phyloP scores from a whole-genome alignment of 2,329 filamentous ascomycete genomes.

The Claviceps spartinae region DNA sequence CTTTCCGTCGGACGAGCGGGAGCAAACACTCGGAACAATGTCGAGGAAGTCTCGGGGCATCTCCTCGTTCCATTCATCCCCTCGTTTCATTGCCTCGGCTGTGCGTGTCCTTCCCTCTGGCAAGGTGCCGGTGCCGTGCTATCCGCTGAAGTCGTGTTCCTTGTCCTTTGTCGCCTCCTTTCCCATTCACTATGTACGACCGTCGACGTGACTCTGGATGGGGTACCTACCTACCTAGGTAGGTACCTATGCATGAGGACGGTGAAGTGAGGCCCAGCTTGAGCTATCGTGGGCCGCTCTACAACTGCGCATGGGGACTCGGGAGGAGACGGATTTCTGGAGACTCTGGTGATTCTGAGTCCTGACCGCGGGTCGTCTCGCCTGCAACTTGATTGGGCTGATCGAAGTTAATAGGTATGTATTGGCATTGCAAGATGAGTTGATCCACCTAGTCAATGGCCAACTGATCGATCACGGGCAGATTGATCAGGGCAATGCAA shows the following conservation, averaged over 20 bases:
- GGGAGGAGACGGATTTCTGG: too few relatives aligned
- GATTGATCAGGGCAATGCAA: too few relatives aligned
- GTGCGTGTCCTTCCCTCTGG: neutral
- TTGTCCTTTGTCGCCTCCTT: neutral
- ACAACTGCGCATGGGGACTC: neutral
- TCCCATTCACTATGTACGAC: neutral
- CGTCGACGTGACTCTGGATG: neutral
- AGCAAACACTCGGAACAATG: constrained; percentile 28
- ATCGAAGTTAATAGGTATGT: too few relatives aligned
- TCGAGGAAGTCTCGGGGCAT: constrained; percentile 19
- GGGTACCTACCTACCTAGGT: neutral
- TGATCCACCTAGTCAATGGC: too few relatives aligned
- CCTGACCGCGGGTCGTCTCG: too few relatives aligned
- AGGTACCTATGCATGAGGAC: neutral
- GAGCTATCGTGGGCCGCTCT: neutral
- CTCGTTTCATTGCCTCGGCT: neutral
- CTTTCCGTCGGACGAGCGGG: constrained; percentile 16
- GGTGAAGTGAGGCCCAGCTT: neutral
- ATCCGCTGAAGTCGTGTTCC: neutral
- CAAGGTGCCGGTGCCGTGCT: neutral
- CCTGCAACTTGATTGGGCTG: too few relatives aligned
- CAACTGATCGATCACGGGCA: too few relatives aligned
- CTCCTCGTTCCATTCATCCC: neutral
- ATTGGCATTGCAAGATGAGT: too few relatives aligned
- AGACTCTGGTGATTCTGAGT: too few relatives aligned